These are phyloP conservation scores for Zygnema circumcarinatum DNA, from an alignment of 139 green algal genomes.

Conservation along the genomic window DNA sequence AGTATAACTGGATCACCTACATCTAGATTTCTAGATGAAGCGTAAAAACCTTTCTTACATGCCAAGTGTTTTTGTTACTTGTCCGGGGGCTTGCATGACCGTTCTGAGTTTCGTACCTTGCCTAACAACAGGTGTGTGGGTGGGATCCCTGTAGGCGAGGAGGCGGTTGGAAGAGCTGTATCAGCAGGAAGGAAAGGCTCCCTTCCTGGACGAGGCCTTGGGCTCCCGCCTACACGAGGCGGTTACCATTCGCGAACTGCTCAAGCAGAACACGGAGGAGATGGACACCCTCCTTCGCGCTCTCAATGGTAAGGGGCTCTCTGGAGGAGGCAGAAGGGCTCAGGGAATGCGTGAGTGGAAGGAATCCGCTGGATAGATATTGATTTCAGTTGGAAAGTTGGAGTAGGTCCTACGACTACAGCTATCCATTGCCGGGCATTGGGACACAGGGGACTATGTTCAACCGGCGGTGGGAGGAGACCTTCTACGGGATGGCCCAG, in stretches of 20 bases:
- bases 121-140: too few species aligned
- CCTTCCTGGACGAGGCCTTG: conserved; percentile 19
- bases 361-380: background rate
- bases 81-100: too few species aligned
- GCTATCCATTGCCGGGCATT: too few species aligned
- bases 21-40: too few species aligned
- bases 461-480: conserved; percentile 88
- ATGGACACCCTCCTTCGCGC: conserved; percentile 73
- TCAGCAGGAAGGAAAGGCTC: conserved; percentile 30
- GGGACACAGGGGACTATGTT: conserved; percentile 86
- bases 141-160: conserved; percentile 34
- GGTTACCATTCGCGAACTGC: conserved; percentile 78
- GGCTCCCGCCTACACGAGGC: conserved; percentile 75
- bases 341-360: background rate
- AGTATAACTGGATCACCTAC: too few species aligned
- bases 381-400: background rate
- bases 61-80: too few species aligned
- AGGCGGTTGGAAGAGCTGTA: conserved; percentile 47
- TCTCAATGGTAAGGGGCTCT: conserved; percentile 64
- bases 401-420: too few species aligned
- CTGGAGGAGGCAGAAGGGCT: background rate
- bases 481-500: conserved; percentile 91
- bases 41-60: too few species aligned
- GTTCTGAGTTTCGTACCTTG: too few species aligned
- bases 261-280: conserved; percentile 86